These are phyloP conservation scores for Hansenula lynferdii DNA, from an alignment of 1,139 yeast species.

Conservation along the genomic window DNA sequence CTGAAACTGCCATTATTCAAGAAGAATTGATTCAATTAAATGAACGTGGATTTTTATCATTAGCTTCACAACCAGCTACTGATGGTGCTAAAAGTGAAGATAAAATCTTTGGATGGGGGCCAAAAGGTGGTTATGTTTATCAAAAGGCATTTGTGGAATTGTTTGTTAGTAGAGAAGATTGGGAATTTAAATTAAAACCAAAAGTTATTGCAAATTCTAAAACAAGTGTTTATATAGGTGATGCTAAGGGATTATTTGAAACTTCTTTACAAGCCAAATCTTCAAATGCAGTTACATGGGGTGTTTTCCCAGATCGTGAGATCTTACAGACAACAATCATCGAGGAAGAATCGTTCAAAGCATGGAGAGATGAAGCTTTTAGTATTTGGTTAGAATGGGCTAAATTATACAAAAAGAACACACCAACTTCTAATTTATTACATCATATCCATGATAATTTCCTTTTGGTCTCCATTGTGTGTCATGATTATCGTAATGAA, in stretches of 20 bases:
- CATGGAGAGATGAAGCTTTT: slow-evolving; percentile 98
- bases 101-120: slow-evolving; percentile 95
- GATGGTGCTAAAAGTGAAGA: slow-evolving; percentile 75
- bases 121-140: slow-evolving; percentile 80
- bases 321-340: slow-evolving; percentile 90
- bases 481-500: slow-evolving; percentile 77
- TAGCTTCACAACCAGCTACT: slow-evolving; percentile 94
- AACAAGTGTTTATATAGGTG: slow-evolving; percentile 73
- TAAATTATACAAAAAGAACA: slow-evolving; percentile 50
- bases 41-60: slow-evolving; percentile 71
- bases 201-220: slow-evolving; percentile 41
- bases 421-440: slow-evolving; percentile 52
- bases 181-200: slow-evolving; percentile 54
- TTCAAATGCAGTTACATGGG: slow-evolving; percentile 92
- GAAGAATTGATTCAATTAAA: slow-evolving; percentile 82
- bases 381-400: slow-evolving; percentile 92
- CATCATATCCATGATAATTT: slow-evolving; percentile 56
- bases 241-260: slow-evolving; percentile 48
- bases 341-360: slow-evolving; percentile 81
- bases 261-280: slow-evolving; percentile 52
- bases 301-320: slow-evolving; percentile 90
- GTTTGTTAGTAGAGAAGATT: slow-evolving; percentile 64
- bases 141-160: slow-evolving; percentile 94
- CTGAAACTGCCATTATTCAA: slow-evolving; percentile 91
- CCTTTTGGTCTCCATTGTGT: slow-evolving; percentile 75